phyloP scores from a whole-genome alignment of 306 rosid species.

The Pterocarpus santalinus region DNA sequence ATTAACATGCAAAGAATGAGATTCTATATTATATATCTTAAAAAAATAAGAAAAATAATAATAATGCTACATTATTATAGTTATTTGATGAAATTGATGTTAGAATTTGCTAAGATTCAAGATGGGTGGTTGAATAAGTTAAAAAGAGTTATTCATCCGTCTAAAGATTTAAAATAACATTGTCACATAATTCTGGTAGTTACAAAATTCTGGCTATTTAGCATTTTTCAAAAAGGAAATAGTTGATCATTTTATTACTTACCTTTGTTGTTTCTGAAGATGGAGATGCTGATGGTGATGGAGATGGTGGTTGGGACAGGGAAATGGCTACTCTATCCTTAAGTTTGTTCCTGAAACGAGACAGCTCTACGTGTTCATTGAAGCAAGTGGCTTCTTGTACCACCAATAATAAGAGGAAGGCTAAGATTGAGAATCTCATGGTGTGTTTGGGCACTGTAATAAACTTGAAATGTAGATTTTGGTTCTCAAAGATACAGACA shows the following conservation, averaged over 20 bases:
- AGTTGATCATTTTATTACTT: background rate
- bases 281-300: background rate
- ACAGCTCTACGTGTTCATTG: slow-evolving; percentile 12
- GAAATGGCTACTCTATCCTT: background rate
- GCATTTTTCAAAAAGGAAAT: too few species aligned
- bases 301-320: slow-evolving; percentile 7
- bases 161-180: too few species aligned
- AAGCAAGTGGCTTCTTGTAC: slow-evolving; percentile 43
- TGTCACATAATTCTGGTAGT: too few species aligned
- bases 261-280: slow-evolving; percentile 40
- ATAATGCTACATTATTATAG: too few species aligned
- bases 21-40: too few species aligned
- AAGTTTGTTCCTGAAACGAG: slow-evolving; percentile 35
- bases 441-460: background rate
- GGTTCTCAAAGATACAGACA: background rate
- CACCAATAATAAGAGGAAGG: slow-evolving; percentile 28
- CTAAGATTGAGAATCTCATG: slow-evolving; percentile 41
- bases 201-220: too few species aligned
- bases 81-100: too few species aligned
- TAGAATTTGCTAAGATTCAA: too few species aligned
- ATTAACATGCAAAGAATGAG: background rate
- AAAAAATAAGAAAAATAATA: too few species aligned
- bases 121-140: too few species aligned
- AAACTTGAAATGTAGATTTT: slow-evolving; percentile 19
- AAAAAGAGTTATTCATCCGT: background rate